These are phyloP conservation scores for Sporothrix pseudoabietina DNA, from an alignment of 2,329 filamentous ascomycete species.

Conservation along the genomic window DNA sequence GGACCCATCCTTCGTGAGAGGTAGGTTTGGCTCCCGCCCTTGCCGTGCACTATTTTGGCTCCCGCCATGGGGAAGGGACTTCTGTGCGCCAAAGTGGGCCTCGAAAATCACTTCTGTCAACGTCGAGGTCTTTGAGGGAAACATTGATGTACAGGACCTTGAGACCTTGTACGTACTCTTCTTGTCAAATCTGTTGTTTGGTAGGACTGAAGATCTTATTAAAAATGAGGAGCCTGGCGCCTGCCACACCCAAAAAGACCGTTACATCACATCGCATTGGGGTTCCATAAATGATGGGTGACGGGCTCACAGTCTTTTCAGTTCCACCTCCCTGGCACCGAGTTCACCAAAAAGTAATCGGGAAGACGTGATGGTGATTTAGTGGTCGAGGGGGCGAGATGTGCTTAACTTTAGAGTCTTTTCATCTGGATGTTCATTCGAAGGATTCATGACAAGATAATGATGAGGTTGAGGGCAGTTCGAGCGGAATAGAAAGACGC, in stretches of 20 bases:
- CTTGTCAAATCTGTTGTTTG: neutral
- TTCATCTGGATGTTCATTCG: neutral
- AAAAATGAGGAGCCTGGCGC: neutral
- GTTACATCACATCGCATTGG: neutral
- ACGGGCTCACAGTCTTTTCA: neutral
- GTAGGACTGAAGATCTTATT: neutral
- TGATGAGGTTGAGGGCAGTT: neutral
- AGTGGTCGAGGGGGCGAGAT: neutral
- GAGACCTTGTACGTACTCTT: neutral
- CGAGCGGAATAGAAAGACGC: no score
- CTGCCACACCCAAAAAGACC: neutral
- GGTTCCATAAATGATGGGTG: neutral
- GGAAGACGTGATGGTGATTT: neutral
- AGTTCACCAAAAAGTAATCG: neutral
- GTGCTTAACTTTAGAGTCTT: neutral
- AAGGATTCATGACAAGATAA: neutral
- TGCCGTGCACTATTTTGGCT: conserved; percentile 10
- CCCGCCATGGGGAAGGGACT: neutral
- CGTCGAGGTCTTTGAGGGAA: neutral
- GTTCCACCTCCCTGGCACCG: neutral
- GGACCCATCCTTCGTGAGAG: no score
- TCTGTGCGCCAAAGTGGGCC: conserved; percentile 1
- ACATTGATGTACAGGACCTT: neutral
- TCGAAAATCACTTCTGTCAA: neutral
- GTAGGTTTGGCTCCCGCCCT: neutral